phyloP scores from a whole-genome alignment of 2,329 filamentous ascomycete species.

The Cladophialophora yegresii region DNA sequence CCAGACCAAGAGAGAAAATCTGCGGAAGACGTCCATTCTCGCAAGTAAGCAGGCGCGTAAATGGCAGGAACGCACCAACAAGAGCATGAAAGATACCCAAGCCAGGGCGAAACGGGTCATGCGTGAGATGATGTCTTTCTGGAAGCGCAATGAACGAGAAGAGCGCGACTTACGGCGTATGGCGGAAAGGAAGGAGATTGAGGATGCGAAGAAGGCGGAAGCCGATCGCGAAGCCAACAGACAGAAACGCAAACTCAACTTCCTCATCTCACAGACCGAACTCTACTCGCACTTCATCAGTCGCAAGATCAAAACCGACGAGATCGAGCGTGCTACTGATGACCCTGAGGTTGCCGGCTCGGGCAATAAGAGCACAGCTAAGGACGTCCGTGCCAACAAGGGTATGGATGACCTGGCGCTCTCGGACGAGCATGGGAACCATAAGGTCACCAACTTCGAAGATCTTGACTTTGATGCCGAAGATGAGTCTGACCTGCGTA shows the following conservation, averaged over 20 bases:
- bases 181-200: slow-evolving; percentile 92
- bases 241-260: slow-evolving; percentile 98
- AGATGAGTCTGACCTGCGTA: slow-evolving; percentile 77
- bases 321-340: slow-evolving; percentile 87
- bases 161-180: slow-evolving; percentile 92
- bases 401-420: slow-evolving; percentile 53
- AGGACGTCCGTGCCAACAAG: slow-evolving; percentile 47
- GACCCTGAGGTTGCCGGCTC: slow-evolving; percentile 68
- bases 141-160: slow-evolving; percentile 98
- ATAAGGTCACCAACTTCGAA: slow-evolving; percentile 89
- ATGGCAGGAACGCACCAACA: slow-evolving; percentile 97
- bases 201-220: slow-evolving; percentile 94
- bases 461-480: slow-evolving; percentile 94
- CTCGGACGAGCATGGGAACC: slow-evolving; percentile 49
- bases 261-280: slow-evolving; percentile 97
- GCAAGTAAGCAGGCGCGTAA: slow-evolving; percentile 95
- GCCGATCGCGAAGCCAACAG: slow-evolving; percentile 95
- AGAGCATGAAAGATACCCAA: slow-evolving; percentile 96
- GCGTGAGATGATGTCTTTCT: slow-evolving; percentile 99
- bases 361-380: slow-evolving; percentile 39
- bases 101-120: slow-evolving; percentile 96
- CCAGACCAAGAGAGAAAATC: slow-evolving; percentile 85
- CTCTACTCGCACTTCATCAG: slow-evolving; percentile 99
- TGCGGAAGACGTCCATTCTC: slow-evolving; percentile 94
- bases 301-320: slow-evolving; percentile 97